A percentile compares a stretch with the other conserved stretches of the same genome.
Evolutionary conservation across 352 stramenopile genomes (phyloP).

Genomic region (Pythium apleroticum): DNA sequence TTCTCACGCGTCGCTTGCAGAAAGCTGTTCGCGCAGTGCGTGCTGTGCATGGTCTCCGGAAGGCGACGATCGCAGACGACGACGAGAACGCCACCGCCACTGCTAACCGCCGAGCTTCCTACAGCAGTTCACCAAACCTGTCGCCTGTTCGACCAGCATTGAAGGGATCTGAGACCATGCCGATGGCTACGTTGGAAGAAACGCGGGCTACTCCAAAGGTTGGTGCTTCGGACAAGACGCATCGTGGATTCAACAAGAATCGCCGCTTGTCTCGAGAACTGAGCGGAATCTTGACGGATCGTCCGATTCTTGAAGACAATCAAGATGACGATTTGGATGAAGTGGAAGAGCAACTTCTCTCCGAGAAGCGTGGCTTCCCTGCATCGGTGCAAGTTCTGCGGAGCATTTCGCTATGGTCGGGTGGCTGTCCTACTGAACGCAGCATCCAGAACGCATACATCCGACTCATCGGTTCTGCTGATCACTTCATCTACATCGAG

Average conservation of each 20-base stretch:
- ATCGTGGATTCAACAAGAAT: conserved; percentile 27
- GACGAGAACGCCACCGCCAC: not conserved
- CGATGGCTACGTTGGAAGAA: not conserved
- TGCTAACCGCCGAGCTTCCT: conserved; percentile 12
- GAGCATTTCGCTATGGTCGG: conserved; percentile 82
- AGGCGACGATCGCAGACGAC: conserved; percentile 6
- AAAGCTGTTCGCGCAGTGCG: conserved; percentile 66
- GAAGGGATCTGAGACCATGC: not conserved
- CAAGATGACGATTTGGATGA: conserved; percentile 30
- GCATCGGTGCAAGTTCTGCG: conserved; percentile 69
- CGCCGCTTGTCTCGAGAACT: conserved; percentile 21
- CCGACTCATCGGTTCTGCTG: conserved; percentile 79
- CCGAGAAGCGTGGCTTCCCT: conserved; percentile 47
- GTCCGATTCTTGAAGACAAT: not conserved
- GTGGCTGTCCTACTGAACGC: conserved; percentile 71
- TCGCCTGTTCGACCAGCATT: conserved; percentile 10
- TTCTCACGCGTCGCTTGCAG: conserved; percentile 57
- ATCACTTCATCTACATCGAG: conserved; percentile 93
- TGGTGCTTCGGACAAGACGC: not conserved
- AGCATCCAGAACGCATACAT: conserved; percentile 92
- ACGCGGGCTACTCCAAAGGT: not conserved
- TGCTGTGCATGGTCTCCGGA: conserved; percentile 39
- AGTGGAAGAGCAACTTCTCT: conserved; percentile 25
- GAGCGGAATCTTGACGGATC: conserved; percentile 5
- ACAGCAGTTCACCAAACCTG: conserved; percentile 21